A percentile compares a stretch with the other conserved stretches of the same genome.
These are phyloP conservation scores for Cyberlindnera bimundalis DNA, from an alignment of 805 yeast genomes.

Conservation along the genomic window DNA sequence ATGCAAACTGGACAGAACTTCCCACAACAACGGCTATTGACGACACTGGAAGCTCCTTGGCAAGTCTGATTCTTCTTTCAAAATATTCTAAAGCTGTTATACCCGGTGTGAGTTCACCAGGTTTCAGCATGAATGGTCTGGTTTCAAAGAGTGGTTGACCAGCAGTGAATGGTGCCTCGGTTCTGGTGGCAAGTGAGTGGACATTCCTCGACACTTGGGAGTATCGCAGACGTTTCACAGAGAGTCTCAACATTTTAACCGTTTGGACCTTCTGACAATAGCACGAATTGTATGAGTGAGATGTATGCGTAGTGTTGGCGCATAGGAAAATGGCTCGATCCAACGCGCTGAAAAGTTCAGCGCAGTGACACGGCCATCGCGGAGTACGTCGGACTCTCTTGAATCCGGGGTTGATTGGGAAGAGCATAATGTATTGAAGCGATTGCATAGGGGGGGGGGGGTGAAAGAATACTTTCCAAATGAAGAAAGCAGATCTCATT, in stretches of 20 bases:
- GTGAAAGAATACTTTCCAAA: too few relatives aligned
- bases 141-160: conserved; percentile 92
- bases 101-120: conserved; percentile 87
- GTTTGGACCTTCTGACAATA: too few relatives aligned
- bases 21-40: conserved; percentile 78
- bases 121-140: conserved; percentile 65
- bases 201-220: not conserved
- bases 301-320: too few relatives aligned
- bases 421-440: too few relatives aligned
- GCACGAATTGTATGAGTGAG: too few relatives aligned
- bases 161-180: conserved; percentile 36
- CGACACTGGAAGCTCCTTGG: conserved; percentile 52
- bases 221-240: not conserved
- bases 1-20: conserved; percentile 65
- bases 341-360: too few relatives aligned
- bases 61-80: conserved; percentile 60
- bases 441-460: too few relatives aligned
- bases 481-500: not conserved
- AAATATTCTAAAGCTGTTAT: conserved; percentile 81
- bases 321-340: too few relatives aligned
- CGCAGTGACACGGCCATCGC: too few relatives aligned
- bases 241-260: not conserved
- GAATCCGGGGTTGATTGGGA: not conserved
- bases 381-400: not conserved
- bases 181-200: conserved; percentile 14